Evolutionary conservation across 805 yeast species (phyloP).

Genomic region (Kazachstania taianensis): DNA sequence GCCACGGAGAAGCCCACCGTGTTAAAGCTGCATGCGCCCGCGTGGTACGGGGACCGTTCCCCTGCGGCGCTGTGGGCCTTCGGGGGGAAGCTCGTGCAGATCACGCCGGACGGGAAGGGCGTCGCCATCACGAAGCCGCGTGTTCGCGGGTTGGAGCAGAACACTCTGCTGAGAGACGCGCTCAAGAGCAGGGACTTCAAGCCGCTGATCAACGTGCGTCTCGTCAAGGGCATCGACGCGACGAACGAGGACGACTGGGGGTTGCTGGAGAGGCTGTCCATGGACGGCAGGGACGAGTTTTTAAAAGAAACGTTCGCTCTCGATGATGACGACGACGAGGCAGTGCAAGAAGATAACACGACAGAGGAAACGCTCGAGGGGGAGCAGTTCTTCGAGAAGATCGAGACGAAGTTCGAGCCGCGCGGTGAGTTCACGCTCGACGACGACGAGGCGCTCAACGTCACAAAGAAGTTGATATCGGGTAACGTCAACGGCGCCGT

Average conservation of each 20-base stretch:
- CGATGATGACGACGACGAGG: slow-evolving; percentile 25
- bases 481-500: slow-evolving; percentile 64
- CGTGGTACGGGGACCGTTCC: slow-evolving; percentile 70
- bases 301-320: slow-evolving; percentile 37
- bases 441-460: slow-evolving; percentile 35
- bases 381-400: slow-evolving; percentile 31
- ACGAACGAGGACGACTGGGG: slow-evolving; percentile 55
- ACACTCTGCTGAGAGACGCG: slow-evolving; percentile 42
- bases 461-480: slow-evolving; percentile 43
- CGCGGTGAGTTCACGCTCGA: slow-evolving; percentile 42
- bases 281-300: slow-evolving; percentile 41
- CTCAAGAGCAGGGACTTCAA: slow-evolving; percentile 45
- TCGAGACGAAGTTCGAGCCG: slow-evolving; percentile 36
- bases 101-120: slow-evolving; percentile 34
- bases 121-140: slow-evolving; percentile 32
- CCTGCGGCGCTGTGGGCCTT: slow-evolving; percentile 74
- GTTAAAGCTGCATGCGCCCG: slow-evolving; percentile 66
- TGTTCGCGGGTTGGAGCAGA: slow-evolving; percentile 30
- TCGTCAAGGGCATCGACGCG: slow-evolving; percentile 32
- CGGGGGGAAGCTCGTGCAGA: slow-evolving; percentile 77
- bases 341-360: not conserved
- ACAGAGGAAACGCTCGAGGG: slow-evolving; percentile 17
- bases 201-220: slow-evolving; percentile 45
- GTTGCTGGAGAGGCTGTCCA: slow-evolving; percentile 42
- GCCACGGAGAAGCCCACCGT: slow-evolving; percentile 65